phyloP scores from a whole-genome alignment of 257 asterid genomes.

The Nicotiana obtusifolia region DNA sequence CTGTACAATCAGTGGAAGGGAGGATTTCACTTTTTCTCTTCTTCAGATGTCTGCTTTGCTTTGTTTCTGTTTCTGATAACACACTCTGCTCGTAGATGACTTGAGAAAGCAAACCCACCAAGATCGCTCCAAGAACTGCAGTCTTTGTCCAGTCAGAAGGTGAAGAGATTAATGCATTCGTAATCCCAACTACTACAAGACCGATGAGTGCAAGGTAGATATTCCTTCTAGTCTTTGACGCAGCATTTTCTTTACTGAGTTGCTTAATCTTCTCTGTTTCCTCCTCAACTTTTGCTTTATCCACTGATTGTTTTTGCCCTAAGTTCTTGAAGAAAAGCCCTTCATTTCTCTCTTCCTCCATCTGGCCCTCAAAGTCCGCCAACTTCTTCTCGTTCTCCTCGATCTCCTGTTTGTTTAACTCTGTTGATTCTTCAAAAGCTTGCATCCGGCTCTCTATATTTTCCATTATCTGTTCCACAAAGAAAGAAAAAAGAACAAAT shows the following conservation, averaged over 20 bases:
- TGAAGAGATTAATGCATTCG: constrained; percentile 47
- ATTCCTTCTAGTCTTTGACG: constrained; percentile 55
- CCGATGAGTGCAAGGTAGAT: constrained; percentile 65
- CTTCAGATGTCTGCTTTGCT: constrained; percentile 32
- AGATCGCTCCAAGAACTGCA: constrained; percentile 59
- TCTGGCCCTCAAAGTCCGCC: constrained; percentile 52
- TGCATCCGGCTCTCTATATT: constrained; percentile 79
- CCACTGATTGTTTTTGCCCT: constrained; percentile 41
- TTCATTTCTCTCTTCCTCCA: constrained; percentile 65
- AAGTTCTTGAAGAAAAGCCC: constrained; percentile 79
- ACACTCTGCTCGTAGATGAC: constrained; percentile 63
- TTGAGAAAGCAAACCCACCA: constrained; percentile 74
- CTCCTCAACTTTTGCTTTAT: constrained; percentile 50
- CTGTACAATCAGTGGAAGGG: not conserved
- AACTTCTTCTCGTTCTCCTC: constrained; percentile 58
- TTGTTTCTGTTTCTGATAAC: constrained; percentile 39
- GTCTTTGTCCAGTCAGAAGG: constrained; percentile 59
- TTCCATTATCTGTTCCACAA: constrained; percentile 73
- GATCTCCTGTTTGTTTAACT: constrained; percentile 57
- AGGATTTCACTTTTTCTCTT: constrained; percentile 29
- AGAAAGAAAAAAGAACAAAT: constrained; percentile 12
- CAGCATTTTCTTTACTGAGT: constrained; percentile 50
- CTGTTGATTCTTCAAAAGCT: constrained; percentile 75
- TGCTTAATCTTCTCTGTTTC: constrained; percentile 57
- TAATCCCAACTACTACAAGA: constrained; percentile 53